Base-by-base conservation (phyloP, 2,329 filamentous ascomycete species). In the Exophiala dermatitidis region DNA sequence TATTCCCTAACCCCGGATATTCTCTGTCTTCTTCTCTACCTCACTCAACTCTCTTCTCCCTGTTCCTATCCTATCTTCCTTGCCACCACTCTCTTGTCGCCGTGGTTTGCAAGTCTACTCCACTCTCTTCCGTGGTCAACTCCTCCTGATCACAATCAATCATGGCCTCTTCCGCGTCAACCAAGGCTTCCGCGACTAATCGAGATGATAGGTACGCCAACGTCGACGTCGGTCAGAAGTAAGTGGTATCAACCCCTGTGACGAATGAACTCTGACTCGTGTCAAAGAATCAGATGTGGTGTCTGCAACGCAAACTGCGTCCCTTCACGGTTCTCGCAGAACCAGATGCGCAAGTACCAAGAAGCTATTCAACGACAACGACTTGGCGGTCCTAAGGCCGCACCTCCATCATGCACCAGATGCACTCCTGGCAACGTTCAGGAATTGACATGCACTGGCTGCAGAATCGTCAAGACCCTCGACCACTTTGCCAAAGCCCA, bases 401-500 rank as follows among this genome's bases (percentile, higher is more conserved):
- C 54, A n/a, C 48, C 64, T 5, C 61, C 66, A 26, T 69, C 65
- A 28, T 82, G 78, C 64, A 62, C 66, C 4, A 36, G 50, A 1
- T 82, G 79, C 54, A 67, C 70, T 33, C 72, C 72, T 3, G 60
- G 62, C 8, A 71, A 72, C 44, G 57, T 68, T 1, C 64, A 70
- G 3, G 78, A 81, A 59, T 61, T 80, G 30, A 66, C 68, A 5
- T 82, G 79, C 59, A 62, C 59, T 32, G 66, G 72, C 36, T 82
- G 79, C 61, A 63, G 69, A 19, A 62, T 70, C 52, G 69, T 66
- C 1, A 78, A 78, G 60, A 66, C 69, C 0, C 52, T 79, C 1
- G 72, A 76, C 4, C 67, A 68, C 0, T 82, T 80, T 58, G 71
- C 74, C 12, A 80, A 77, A 57, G 59, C 60, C 4, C 74, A 78